Evolutionary conservation across 768 basidiomycete species (phyloP), one percentile per base, ranked within the genome.

Genomic region (Gymnopilus dilepis): DNA sequence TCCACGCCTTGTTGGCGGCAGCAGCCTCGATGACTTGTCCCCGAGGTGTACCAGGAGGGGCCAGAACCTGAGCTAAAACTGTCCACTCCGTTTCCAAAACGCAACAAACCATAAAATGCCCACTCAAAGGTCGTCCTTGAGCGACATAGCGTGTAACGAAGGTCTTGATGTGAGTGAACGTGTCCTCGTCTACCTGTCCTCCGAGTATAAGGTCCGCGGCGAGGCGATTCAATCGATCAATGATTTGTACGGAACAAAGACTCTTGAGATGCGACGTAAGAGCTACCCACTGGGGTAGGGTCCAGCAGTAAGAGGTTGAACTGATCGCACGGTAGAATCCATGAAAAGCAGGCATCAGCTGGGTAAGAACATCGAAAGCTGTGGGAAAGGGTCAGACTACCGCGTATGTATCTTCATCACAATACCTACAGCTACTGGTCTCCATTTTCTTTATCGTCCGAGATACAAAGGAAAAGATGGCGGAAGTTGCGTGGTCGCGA

Each of bases 41-140:
- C 24, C 66, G 67, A 15, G 69, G 68, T 12, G 60, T 56, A 21
- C 70, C 67, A 45, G 77, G 71, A 62, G 79, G 73, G 2, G 81
- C 78, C 21, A 84, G 75, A 7, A 83, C 85, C 73, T 94, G 93
- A 3, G 92, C 88, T 22, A 96, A 84, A 19, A 92, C 81, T 5
- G 92, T 94, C 89, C 92, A 94, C 67, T 91, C 85, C 41, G 87
- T 88, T 73, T 95, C 92, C 66, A 92, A 84, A 47, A 92, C 86
- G 69, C 94, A 95, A 73, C 94, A 95, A n/a, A 94, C 86, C 57
- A 92, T 82, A 66, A 95, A 95, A 70, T 94, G 93, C 9, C 94
- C 92, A 56, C 88, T 93, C 15, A 95, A 78, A 12, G 94, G 94
- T 6, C 94, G 83, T 8, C 89, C 91, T 58, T 83, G 84, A 8